phyloP scores from a whole-genome alignment of 176 grass and related monocot genomes.

The Eleusine coracana region DNA sequence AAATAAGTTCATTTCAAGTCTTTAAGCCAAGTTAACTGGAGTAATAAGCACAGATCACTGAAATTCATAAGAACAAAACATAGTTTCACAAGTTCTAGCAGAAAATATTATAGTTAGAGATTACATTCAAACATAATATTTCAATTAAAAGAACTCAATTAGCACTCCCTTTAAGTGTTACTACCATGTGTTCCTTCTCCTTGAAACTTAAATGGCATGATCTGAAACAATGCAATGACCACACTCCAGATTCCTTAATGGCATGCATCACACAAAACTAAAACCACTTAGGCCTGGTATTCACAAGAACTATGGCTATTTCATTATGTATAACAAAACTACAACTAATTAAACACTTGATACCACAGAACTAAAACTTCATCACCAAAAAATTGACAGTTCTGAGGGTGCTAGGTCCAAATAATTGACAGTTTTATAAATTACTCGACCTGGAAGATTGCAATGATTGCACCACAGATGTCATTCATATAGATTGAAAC shows the following conservation, averaged over 20 bases:
- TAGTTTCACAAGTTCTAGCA: constrained; percentile 22
- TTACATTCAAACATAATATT: constrained; percentile 1
- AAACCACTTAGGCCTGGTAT: neutral
- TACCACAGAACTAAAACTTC: neutral
- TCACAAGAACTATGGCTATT: neutral
- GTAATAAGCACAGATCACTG: too few species aligned
- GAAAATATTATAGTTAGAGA: constrained; percentile 17
- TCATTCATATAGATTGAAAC: neutral
- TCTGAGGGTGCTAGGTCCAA: neutral
- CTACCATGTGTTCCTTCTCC: neutral
- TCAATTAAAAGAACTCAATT: neutral
- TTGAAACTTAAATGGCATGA: neutral
- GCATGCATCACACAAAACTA: neutral
- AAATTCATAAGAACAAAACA: neutral
- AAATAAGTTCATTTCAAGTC: neutral
- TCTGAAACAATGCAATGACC: neutral
- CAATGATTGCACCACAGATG: neutral
- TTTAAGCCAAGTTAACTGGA: constrained; percentile 5
- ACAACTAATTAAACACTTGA: neutral
- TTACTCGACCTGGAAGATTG: neutral
- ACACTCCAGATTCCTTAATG: constrained; percentile 1
- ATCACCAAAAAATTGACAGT: neutral
- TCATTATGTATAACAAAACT: neutral
- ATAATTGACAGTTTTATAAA: neutral
- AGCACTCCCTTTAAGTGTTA: neutral